Evolutionary conservation across 179 eudicot genomes (phyloP).

Genomic region (Gypsophila paniculata): DNA sequence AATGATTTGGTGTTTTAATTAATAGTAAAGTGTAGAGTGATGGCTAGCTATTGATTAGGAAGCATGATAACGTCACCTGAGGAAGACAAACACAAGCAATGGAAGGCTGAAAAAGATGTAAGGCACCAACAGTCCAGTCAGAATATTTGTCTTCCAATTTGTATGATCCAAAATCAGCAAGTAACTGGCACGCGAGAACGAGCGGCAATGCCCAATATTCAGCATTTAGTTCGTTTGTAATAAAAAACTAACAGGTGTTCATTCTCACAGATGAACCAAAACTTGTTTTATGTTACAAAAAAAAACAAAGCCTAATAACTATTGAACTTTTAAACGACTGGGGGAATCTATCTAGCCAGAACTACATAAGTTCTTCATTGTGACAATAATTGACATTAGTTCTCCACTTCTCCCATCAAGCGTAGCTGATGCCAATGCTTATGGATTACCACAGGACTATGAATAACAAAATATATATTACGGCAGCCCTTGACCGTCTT

Average conservation of each 20-base stretch:
- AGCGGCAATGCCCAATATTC: background rate
- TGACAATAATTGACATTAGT: too few species aligned
- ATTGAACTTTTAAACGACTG: too few species aligned
- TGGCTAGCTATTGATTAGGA: background rate
- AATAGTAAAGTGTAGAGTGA: background rate
- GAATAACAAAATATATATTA: too few species aligned
- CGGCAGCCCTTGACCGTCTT: too few species aligned
- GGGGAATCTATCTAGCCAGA: too few species aligned
- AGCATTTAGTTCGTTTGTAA: background rate
- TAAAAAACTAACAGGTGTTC: background rate
- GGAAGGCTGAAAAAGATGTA: slow-evolving; percentile 87
- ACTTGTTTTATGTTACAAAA: too few species aligned
- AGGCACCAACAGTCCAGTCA: slow-evolving; percentile 71
- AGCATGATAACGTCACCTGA: slow-evolving; percentile 41
- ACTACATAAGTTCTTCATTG: too few species aligned
- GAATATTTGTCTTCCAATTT: slow-evolving; percentile 80
- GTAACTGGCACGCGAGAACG: slow-evolving; percentile 40
- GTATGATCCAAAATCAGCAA: slow-evolving; percentile 74
- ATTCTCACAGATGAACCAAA: background rate
- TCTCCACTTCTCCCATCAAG: too few species aligned
- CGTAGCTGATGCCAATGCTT: too few species aligned
- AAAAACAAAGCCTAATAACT: too few species aligned
- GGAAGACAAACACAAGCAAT: slow-evolving; percentile 39
- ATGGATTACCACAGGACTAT: too few species aligned
- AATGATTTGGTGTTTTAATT: background rate